A percentile compares a stretch with the other conserved stretches of the same genome.
phyloP scores from a whole-genome alignment of 228 moss, liverwort and hornwort genomes.

The Sphagnum fallax region DNA sequence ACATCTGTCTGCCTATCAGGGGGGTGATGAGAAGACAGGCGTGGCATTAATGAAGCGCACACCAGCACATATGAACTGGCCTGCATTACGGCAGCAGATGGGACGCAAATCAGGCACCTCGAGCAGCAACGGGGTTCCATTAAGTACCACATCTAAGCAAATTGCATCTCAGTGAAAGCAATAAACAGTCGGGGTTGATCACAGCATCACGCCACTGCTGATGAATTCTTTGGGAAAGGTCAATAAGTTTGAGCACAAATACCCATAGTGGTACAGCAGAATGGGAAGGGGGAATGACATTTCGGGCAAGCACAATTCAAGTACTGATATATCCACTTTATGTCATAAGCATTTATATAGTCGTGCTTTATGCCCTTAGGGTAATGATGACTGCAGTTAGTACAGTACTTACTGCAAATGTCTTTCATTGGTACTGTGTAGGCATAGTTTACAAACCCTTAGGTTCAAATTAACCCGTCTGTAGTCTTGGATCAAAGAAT shows the following conservation, averaged over 20 bases:
- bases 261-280: background rate
- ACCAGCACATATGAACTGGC: slow-evolving; percentile 32
- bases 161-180: slow-evolving; percentile 2
- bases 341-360: background rate
- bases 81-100: slow-evolving; percentile 19
- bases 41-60: slow-evolving; percentile 34
- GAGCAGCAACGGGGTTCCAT: no score
- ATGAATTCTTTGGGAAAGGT: background rate
- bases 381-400: no score
- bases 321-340: background rate
- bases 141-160: background rate
- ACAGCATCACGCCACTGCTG: background rate
- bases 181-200: background rate
- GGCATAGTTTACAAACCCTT: no score
- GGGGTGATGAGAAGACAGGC: slow-evolving; percentile 13
- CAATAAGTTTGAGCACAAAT: background rate
- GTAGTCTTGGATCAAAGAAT: no score
- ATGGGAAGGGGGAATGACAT: background rate
- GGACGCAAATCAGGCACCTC: slow-evolving; percentile 13
- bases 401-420: no score
- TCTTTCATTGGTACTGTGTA: no score
- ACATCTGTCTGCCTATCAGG: slow-evolving; percentile 4
- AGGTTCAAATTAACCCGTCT: no score
- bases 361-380: no score
- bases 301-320: slow-evolving; percentile 1